phyloP scores from a whole-genome alignment of 768 basidiomycete genomes.

The Boletus subcaerulescens region DNA sequence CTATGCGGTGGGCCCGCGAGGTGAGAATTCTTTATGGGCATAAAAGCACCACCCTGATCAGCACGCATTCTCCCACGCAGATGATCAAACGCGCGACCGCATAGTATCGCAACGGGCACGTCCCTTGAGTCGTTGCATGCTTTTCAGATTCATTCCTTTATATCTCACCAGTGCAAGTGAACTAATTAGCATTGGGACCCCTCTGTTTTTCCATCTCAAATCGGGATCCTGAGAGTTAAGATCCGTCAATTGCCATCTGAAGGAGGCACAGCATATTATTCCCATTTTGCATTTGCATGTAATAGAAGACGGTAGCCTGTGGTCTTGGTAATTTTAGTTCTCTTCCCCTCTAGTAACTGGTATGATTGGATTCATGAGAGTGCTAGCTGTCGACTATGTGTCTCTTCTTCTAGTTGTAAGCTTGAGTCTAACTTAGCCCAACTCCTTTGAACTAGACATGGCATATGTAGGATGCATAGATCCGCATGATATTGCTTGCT shows the following conservation, averaged over 20 bases:
- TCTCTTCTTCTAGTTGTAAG: no score
- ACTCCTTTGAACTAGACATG: no score
- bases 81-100: constrained; percentile 79
- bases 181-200: constrained; percentile 34
- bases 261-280: constrained; percentile 60
- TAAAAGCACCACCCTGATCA: not conserved
- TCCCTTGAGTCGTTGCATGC: constrained; percentile 22
- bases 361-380: no score
- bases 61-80: constrained; percentile 34
- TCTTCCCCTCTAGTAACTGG: not conserved
- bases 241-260: constrained; percentile 55
- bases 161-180: constrained; percentile 46
- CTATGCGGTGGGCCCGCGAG: constrained; percentile 91
- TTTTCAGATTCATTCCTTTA: constrained; percentile 33
- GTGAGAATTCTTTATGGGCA: constrained; percentile 40
- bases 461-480: no score
- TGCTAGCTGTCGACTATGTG: no score
- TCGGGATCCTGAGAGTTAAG: constrained; percentile 16
- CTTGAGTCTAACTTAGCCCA: no score
- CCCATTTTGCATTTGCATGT: constrained; percentile 51
- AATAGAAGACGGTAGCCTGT: constrained; percentile 46
- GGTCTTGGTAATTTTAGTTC: constrained; percentile 28
- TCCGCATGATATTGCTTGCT: no score
- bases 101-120: constrained; percentile 38
- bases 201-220: constrained; percentile 11